These are phyloP conservation scores for Apiospora koreana DNA, from an alignment of 2,329 filamentous ascomycete species.

Conservation along the genomic window DNA sequence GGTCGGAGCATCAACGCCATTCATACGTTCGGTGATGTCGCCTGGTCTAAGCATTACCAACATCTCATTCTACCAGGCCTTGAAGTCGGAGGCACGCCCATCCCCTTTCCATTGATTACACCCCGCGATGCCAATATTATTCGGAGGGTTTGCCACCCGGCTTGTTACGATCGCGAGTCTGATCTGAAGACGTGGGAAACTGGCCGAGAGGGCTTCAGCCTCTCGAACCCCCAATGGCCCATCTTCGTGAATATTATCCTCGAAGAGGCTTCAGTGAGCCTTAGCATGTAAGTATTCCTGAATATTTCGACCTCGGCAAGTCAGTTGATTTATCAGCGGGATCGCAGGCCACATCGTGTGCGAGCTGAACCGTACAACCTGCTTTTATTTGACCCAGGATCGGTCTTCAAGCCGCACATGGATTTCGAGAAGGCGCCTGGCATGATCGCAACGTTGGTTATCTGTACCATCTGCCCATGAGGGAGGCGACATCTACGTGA, in stretches of 20 bases:
- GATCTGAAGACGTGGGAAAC: conserved; percentile 43
- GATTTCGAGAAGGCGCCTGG: conserved; percentile 46
- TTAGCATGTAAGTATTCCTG: conserved; percentile 35
- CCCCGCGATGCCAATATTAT: conserved; percentile 27
- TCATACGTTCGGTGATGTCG: neutral
- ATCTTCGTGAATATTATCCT: conserved; percentile 27
- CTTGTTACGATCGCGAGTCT: conserved; percentile 37
- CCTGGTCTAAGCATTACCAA: neutral
- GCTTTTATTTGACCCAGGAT: conserved; percentile 46
- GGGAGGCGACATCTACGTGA: conserved; percentile 43
- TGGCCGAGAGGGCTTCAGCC: conserved; percentile 33
- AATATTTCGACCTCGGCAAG: no score
- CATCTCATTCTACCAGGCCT: conserved; percentile 23
- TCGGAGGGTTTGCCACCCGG: conserved; percentile 25
- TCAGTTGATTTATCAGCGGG: neutral
- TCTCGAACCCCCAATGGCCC: conserved; percentile 39
- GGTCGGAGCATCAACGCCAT: neutral
- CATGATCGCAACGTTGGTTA: conserved; percentile 48
- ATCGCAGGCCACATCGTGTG: conserved; percentile 16
- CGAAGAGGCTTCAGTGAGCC: conserved; percentile 22
- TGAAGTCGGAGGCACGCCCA: conserved; percentile 21
- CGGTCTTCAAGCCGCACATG: conserved; percentile 46
- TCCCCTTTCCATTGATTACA: conserved; percentile 28
- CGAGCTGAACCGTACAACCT: conserved; percentile 41
- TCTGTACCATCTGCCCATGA: conserved; percentile 45